Percentiles rank a stretch among this genome's conserved stretches.
phyloP scores from a whole-genome alignment of 176 grass and related monocot species.

The Cocos nucifera region DNA sequence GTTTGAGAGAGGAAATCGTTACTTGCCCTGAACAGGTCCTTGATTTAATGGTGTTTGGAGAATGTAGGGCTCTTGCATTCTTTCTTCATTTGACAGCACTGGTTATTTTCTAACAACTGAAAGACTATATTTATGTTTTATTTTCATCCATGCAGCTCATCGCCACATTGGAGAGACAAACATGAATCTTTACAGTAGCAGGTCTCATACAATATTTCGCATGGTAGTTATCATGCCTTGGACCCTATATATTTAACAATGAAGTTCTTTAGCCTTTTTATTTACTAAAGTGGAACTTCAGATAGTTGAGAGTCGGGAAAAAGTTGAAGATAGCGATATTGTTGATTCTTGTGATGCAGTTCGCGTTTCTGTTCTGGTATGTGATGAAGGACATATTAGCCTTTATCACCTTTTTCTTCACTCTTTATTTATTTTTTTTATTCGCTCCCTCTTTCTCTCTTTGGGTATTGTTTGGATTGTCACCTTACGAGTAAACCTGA shows the following conservation, averaged over 20 bases:
- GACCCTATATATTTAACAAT: too few species aligned
- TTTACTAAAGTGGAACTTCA: conserved; percentile 20
- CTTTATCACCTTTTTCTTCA: conserved; percentile 4
- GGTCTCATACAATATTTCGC: conserved; percentile 94
- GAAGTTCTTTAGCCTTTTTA: too few species aligned
- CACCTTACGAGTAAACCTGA: too few species aligned
- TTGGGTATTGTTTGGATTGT: too few species aligned
- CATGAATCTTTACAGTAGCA: conserved; percentile 93
- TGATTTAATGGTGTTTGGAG: conserved; percentile 79
- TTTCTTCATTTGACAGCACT: conserved; percentile 5
- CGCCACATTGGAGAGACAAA: conserved; percentile 95
- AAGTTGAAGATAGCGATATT: conserved; percentile 41
- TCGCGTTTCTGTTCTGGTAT: conserved; percentile 84
- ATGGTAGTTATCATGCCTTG: conserved; percentile 42
- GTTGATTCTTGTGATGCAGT: conserved; percentile 78
- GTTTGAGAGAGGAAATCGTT: conserved; percentile 93
- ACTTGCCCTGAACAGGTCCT: conserved; percentile 78
- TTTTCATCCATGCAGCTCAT: conserved; percentile 55
- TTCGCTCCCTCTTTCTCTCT: too few species aligned
- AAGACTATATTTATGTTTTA: conserved; percentile 1
- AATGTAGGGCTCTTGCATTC: conserved; percentile 53
- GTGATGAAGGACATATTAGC: neutral
- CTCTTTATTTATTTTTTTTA: neutral
- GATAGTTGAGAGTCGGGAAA: conserved; percentile 88
- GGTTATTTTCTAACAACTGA: conserved; percentile 9